Percentiles rank a stretch among this genome's conserved stretches.
Conservation (phyloP, 805 yeast genomes). For the Wickerhamomyces chaumierensis region DNA sequence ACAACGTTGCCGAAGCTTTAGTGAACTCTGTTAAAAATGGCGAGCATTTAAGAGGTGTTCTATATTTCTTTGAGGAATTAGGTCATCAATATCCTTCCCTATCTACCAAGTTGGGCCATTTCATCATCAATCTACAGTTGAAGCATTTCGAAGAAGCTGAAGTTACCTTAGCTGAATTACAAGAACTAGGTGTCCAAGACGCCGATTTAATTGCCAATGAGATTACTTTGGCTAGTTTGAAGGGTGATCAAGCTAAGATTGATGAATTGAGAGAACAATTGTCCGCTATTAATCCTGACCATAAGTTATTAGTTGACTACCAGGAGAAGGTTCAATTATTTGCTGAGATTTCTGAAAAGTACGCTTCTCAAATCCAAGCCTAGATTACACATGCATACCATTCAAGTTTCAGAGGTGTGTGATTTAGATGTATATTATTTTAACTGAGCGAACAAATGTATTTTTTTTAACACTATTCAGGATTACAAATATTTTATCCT, state of each 20-base stretch:
- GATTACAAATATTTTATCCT: too few relatives aligned
- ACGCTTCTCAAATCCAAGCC: conserved; percentile 19
- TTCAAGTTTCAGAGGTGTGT: too few relatives aligned
- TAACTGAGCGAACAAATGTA: too few relatives aligned
- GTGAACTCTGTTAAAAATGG: conserved; percentile 31
- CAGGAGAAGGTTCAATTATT: conserved; percentile 53
- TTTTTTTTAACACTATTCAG: too few relatives aligned
- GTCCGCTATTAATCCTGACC: conserved; percentile 36
- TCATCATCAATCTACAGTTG: conserved; percentile 69
- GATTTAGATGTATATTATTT: too few relatives aligned
- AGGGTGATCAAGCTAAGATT: conserved; percentile 27
- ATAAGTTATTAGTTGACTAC: conserved; percentile 46
- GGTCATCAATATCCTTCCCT: conserved; percentile 42
- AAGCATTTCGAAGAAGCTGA: conserved; percentile 76
- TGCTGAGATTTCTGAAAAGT: conserved; percentile 58
- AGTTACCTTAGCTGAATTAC: conserved; percentile 40
- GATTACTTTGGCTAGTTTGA: conserved; percentile 49
- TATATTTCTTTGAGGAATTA: conserved; percentile 74
- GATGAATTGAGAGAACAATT: conserved; percentile 35
- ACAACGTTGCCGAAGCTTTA: conserved; percentile 76
- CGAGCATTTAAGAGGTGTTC: conserved; percentile 29
- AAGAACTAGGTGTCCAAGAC: conserved; percentile 27
- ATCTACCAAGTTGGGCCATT: conserved; percentile 47
- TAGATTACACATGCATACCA: too few relatives aligned
- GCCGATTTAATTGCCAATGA: conserved; percentile 51